A percentile compares a stretch with the other conserved stretches of the same genome.
These are phyloP conservation scores for Samsoniella hepiali DNA, from an alignment of 2,329 filamentous ascomycete genomes.

Conservation along the genomic window DNA sequence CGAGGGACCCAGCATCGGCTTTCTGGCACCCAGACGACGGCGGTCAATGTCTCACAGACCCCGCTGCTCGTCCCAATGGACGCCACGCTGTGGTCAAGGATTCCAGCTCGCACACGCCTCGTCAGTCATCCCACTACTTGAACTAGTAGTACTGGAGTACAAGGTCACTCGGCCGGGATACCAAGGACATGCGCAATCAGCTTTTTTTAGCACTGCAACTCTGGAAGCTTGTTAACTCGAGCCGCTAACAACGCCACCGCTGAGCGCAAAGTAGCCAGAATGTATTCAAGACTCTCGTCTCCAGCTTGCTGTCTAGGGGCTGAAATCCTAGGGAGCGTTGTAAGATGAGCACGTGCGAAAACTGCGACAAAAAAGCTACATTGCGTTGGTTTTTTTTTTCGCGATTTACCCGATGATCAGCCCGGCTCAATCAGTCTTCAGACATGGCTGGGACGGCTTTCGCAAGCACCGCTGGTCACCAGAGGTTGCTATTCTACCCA, in stretches of 20 bases:
- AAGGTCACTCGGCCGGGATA: background rate
- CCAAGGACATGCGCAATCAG: background rate
- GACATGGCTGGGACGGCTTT: background rate
- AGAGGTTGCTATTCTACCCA: background rate
- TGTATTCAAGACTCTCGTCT: background rate
- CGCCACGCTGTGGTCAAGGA: background rate
- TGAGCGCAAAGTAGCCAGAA: background rate
- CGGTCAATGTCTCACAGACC: background rate
- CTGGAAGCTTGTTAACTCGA: background rate
- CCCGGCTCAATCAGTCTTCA: background rate
- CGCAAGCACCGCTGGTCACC: background rate
- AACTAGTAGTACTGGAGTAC: too few relatives aligned
- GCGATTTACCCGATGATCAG: background rate
- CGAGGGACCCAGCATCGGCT: background rate
- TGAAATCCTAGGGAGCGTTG: too few relatives aligned
- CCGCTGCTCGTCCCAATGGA: background rate
- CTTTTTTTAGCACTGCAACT: background rate
- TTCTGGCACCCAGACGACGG: background rate
- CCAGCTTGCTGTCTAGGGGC: too few relatives aligned
- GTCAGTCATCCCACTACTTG: background rate
- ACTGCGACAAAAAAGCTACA: background rate
- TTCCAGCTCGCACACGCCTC: slow-evolving; percentile 1
- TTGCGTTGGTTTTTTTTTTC: too few relatives aligned
- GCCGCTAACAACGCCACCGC: background rate
- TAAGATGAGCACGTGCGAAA: background rate